A percentile compares a stretch with the other conserved stretches of the same genome.
Conservation (phyloP, 2,329 filamentous ascomycete genomes). For the Talaromyces sp. region DNA sequence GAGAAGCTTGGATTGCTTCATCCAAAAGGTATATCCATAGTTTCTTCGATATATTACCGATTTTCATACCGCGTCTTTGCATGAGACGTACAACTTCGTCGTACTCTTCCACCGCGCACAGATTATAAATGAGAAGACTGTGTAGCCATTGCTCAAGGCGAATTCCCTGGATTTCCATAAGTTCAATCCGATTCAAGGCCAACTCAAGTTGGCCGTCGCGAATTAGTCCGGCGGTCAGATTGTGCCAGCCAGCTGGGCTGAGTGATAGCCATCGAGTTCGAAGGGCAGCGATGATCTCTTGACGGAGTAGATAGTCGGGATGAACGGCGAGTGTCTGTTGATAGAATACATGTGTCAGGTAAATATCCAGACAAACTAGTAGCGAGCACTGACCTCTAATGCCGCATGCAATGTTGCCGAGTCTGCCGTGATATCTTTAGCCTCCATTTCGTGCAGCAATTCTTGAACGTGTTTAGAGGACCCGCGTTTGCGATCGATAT, state of each 20-base stretch:
- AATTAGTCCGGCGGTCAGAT: constrained; percentile 66
- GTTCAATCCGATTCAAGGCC: constrained; percentile 63
- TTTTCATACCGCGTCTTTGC: constrained; percentile 48
- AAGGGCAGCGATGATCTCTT: constrained; percentile 59
- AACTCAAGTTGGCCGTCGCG: constrained; percentile 79
- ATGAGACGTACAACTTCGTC: constrained; percentile 71
- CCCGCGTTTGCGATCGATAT: constrained; percentile 58
- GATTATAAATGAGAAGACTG: constrained; percentile 67
- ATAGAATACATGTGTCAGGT: background rate
- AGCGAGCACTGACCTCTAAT: constrained; percentile 48
- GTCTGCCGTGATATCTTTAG: constrained; percentile 56
- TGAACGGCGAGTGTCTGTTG: constrained; percentile 69
- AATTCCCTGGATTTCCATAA: constrained; percentile 54
- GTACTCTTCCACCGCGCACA: constrained; percentile 66
- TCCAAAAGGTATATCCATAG: constrained; percentile 72
- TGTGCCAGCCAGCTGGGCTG: constrained; percentile 57
- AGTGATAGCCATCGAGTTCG: constrained; percentile 64
- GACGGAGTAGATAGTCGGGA: constrained; percentile 73
- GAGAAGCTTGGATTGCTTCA: constrained; percentile 57
- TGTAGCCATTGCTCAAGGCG: constrained; percentile 66
- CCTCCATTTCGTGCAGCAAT: constrained; percentile 68
- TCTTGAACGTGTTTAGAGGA: constrained; percentile 58
- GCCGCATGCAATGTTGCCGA: constrained; percentile 64
- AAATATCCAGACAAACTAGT: background rate
- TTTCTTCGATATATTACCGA: constrained; percentile 44